Evolutionary conservation across 1,139 yeast species (phyloP), one percentile per base, ranked within the genome.

Genomic region (Spathaspora sp.): DNA sequence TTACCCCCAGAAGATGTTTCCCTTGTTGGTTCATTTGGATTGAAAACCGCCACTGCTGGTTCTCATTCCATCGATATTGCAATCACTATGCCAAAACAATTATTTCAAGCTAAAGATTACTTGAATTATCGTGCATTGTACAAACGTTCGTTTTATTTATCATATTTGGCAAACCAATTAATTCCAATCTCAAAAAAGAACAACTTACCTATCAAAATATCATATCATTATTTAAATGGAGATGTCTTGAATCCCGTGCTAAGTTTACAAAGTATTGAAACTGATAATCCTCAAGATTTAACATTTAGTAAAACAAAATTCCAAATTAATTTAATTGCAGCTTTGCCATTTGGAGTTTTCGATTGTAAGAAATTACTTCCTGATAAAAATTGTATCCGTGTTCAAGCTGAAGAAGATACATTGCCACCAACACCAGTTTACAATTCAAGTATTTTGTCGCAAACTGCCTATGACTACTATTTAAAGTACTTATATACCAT

Each of bases 111-210:
- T 44, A 93, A 95, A 67, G 99, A 93, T 64, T 89, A 85, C 60
- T 72, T 91, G 56, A 93, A 93, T 66, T 90, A 88, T 68, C 78
- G 98, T 60, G 93, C 95, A 40, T 72, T 89, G 48, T 90, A 91
- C 68, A 93, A 93, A 66, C 78, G 97, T 54, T 84, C 97, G 4
- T 93, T 88, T 55, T 93, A 90, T 60, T 59, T 90, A 49, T 91
- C 96, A 7, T 85, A 84, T 59, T 62, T 91, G 53, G 85, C 93
- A 0, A 84, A 84, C 50, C 75, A 81, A 50, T 70, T 89, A 53
- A 75, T 80, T 41, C 66, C 78, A 0, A 65, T 80, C 41, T 70
- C 86, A 13, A 78, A 78, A 49, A 77, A 78, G 56, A 76, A 80
- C 54, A 72, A 81, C 43, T 63, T 75, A 27, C 84, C 84, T 2